Evolutionary conservation across 1,139 yeast species (phyloP).

Genomic region (Diutina siamensis): DNA sequence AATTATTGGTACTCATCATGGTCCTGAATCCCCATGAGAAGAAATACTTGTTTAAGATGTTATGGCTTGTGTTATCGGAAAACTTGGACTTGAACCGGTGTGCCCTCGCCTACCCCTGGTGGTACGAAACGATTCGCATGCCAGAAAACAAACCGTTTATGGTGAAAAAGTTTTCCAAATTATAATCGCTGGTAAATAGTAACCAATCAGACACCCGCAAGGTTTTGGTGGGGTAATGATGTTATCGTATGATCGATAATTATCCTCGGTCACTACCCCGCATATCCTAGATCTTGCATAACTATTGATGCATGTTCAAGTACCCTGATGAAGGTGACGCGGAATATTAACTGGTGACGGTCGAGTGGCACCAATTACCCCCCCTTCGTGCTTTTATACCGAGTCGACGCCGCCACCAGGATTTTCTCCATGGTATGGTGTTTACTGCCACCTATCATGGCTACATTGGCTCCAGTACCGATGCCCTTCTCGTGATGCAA

Average conservation of each 20-base stretch:
- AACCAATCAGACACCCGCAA: too few species aligned
- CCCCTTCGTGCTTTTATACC: too few species aligned
- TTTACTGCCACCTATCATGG: slow-evolving; percentile 1
- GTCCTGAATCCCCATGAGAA: slow-evolving; percentile 22
- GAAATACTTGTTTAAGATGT: slow-evolving; percentile 16
- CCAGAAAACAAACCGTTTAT: slow-evolving; percentile 2
- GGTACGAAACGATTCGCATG: slow-evolving; percentile 27
- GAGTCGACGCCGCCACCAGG: too few species aligned
- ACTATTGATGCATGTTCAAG: too few species aligned
- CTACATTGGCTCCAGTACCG: not conserved
- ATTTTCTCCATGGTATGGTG: too few species aligned
- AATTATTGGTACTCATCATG: slow-evolving; percentile 30
- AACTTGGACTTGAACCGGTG: slow-evolving; percentile 49
- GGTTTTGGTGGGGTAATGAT: not conserved
- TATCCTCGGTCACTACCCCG: not conserved
- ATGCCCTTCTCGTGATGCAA: not conserved
- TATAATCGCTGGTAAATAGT: too few species aligned
- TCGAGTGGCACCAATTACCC: too few species aligned
- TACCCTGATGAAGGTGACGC: too few species aligned
- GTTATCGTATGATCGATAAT: not conserved
- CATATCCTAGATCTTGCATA: not conserved
- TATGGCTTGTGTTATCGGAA: slow-evolving; percentile 34
- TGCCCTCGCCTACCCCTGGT: slow-evolving; percentile 57
- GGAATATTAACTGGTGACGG: too few species aligned
- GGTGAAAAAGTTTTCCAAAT: not conserved